Conservation (phyloP, 352 stramenopile genomes). For the Globisporangium mamillatum region DNA sequence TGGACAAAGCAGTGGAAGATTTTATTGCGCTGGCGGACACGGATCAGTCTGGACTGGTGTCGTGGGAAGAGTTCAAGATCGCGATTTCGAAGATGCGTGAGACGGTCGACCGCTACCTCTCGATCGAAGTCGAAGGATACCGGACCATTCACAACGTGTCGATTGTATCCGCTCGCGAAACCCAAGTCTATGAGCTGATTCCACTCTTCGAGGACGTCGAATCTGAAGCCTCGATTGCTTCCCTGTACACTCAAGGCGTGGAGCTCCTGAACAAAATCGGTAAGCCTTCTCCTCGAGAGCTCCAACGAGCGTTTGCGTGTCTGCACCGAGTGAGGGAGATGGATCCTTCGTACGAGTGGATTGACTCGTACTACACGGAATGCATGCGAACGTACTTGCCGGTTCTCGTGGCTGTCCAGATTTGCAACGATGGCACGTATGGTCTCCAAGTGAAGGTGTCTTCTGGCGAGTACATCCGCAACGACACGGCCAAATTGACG, state of each 20-base stretch:
- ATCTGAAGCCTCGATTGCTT: constrained; percentile 56
- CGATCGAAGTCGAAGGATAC: constrained; percentile 75
- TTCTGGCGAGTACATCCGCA: constrained; percentile 69
- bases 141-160: constrained; percentile 61
- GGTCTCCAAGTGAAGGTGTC: constrained; percentile 79
- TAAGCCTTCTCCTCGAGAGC: constrained; percentile 44
- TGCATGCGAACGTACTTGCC: constrained; percentile 70
- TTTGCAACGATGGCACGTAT: constrained; percentile 67
- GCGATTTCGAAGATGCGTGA: constrained; percentile 76
- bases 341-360: constrained; percentile 81
- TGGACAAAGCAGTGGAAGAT: constrained; percentile 62
- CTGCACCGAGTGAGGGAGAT: constrained; percentile 65
- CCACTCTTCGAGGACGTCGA: constrained; percentile 75
- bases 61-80: constrained; percentile 86
- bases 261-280: constrained; percentile 64
- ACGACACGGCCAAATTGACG: constrained; percentile 74
- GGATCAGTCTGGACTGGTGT: constrained; percentile 73
- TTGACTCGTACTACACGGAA: constrained; percentile 76
- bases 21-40: constrained; percentile 80
- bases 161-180: constrained; percentile 64
- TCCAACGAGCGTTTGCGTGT: constrained; percentile 76
- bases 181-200: constrained; percentile 77
- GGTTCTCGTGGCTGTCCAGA: constrained; percentile 62
- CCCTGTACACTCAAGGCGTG: constrained; percentile 68
- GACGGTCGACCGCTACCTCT: constrained; percentile 69